phyloP scores from a whole-genome alignment of 352 stramenopile genomes.

The Elongisporangium anandrum region DNA sequence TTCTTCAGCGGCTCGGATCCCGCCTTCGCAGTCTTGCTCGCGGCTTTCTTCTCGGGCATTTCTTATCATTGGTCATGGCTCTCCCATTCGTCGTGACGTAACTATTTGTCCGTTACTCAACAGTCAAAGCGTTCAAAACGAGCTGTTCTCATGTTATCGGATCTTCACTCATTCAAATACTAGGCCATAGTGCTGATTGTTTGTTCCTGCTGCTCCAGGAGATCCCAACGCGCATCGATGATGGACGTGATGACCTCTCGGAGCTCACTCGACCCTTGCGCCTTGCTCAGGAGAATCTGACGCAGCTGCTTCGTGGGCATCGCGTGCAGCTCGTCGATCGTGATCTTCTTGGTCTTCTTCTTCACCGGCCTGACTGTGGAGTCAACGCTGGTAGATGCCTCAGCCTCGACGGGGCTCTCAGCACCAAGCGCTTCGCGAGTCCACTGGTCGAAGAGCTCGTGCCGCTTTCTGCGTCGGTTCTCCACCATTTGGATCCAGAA shows the following conservation, averaged over 20 bases:
- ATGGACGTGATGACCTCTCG: slow-evolving; percentile 36
- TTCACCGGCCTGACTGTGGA: slow-evolving; percentile 1
- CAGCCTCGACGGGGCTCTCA: too few species aligned
- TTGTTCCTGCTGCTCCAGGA: slow-evolving; percentile 32
- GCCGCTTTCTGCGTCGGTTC: slow-evolving; percentile 24
- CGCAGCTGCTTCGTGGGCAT: slow-evolving; percentile 56
- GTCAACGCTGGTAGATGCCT: slow-evolving; percentile 6
- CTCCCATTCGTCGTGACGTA: background rate
- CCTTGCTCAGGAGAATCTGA: slow-evolving; percentile 20
- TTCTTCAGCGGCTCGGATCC: background rate
- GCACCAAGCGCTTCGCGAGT: slow-evolving; percentile 7
- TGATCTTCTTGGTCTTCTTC: slow-evolving; percentile 32
- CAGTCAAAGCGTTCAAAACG: too few species aligned
- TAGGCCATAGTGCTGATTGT: background rate
- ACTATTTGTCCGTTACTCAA: background rate
- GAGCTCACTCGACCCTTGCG: slow-evolving; percentile 27
- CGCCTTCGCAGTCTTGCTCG: background rate
- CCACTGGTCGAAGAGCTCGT: slow-evolving; percentile 50
- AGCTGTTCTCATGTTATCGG: too few species aligned
- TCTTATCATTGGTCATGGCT: background rate
- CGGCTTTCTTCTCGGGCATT: background rate
- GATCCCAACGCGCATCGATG: slow-evolving; percentile 40
- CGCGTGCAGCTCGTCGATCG: slow-evolving; percentile 27
- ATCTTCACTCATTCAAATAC: too few species aligned
- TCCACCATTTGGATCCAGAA: slow-evolving; percentile 81